A percentile compares a stretch with the other conserved stretches of the same genome.
Conservation (phyloP, 2,329 filamentous ascomycete species). For the Diplodia corticola region DNA sequence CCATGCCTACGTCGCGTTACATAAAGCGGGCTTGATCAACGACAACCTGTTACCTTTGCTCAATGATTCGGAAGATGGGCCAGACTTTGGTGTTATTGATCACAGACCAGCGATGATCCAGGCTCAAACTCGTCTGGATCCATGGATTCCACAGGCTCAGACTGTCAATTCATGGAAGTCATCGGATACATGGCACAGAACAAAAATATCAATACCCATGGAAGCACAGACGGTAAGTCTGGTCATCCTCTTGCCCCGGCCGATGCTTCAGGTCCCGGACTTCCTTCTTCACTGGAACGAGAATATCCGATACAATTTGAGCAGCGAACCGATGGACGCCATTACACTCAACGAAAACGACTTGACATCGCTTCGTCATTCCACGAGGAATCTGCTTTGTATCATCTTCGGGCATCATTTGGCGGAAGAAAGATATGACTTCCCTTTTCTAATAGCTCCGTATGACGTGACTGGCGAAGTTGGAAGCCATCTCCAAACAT, state of each 20-base stretch:
- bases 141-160: constrained; percentile 29
- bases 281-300: constrained; percentile 37
- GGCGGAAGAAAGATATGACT: constrained; percentile 31
- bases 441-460: constrained; percentile 35
- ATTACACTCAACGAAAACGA: constrained; percentile 26
- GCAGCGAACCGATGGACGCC: constrained; percentile 24
- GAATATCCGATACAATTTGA: constrained; percentile 29
- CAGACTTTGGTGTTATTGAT: constrained; percentile 25
- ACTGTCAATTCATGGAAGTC: background rate
- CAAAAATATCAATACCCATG: background rate
- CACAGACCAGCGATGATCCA: constrained; percentile 32
- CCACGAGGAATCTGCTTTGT: constrained; percentile 33
- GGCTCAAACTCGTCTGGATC: constrained; percentile 32
- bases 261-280: constrained; percentile 28
- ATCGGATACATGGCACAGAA: background rate
- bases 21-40: constrained; percentile 71
- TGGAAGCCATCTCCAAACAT: background rate
- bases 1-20: constrained; percentile 70
- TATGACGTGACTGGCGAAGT: background rate
- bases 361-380: constrained; percentile 27
- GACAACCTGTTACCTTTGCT: constrained; percentile 69
- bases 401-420: constrained; percentile 30
- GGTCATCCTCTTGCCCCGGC: constrained; percentile 29
- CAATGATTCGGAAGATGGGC: background rate
- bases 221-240: constrained; percentile 28